Base-by-base conservation (phyloP, 768 basidiomycete species). In the Boletus subparvulus region DNA sequence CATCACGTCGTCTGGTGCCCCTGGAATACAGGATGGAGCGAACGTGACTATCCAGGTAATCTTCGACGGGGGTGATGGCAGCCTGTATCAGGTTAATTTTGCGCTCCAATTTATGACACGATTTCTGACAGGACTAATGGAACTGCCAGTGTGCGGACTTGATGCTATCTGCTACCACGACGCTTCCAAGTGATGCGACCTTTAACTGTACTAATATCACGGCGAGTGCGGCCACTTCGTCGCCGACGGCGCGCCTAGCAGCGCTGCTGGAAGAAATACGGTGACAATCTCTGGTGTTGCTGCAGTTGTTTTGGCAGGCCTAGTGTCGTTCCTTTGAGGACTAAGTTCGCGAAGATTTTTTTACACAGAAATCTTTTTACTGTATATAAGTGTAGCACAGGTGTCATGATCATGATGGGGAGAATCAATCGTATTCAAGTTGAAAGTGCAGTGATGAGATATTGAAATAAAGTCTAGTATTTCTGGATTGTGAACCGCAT, bases 21-120 rank as follows among this genome's bases (percentile, higher is more conserved):
- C 73, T 36, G 80, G 78, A 12, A 66, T 88, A 48, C 69, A 73
- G 51, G 78, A 86, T 55, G 89, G 90, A 10, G 77, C 83, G 21
- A 86, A 90, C 60, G 85, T 89, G 37, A 92, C 92, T 1, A 74
- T 94, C 47, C 85, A 89, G 72, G 64, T 91, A 24, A 60, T 82
- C 30, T 92, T 73, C 66, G 72, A 83, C 60, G 88, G 88, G 41
- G 90, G 89, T 36, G 91, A 94, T 65, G 85, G 85, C 24, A 48
- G 66, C 35, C 37, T 94, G 9, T 92, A 79, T 73, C 88, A 92
- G 78, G 88, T 82, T 51, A 40, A 58, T 55, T 48, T 51, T 30
- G 16, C 3, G 2, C 41, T 52, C 14, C 33, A 16, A 39, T 40
- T 47, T 19, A 16, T 43, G 19, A 28, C 39, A n/a, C 39, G 42